Percentiles rank a stretch among this genome's conserved stretches.
Conservation (phyloP, 2,329 filamentous ascomycete species). For the Neopestalotiopsis clavispora region DNA sequence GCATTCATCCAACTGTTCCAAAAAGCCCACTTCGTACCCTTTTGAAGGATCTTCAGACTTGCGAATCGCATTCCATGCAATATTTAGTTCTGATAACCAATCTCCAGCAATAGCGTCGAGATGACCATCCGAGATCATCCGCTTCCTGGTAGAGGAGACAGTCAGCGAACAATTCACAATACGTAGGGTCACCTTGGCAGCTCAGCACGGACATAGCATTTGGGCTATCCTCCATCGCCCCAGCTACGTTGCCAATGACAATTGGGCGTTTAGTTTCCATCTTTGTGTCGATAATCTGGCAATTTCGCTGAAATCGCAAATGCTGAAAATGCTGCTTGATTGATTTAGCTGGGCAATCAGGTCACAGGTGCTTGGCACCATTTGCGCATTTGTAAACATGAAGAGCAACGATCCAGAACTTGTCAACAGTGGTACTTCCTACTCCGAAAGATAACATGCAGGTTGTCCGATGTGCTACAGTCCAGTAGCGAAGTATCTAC, state of each 20-base stretch:
- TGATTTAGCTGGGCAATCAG: background rate
- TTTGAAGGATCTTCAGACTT: background rate
- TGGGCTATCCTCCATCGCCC: constrained; percentile 5
- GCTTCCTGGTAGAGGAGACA: background rate
- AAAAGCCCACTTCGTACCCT: constrained; percentile 3
- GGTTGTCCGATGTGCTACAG: background rate
- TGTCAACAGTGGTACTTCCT: background rate
- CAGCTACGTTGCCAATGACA: constrained; percentile 5
- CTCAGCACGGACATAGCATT: constrained; percentile 3
- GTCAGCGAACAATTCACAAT: background rate
- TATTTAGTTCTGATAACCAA: constrained; percentile 9
- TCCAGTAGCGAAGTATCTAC: background rate
- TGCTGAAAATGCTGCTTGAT: background rate
- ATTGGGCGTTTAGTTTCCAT: constrained; percentile 10
- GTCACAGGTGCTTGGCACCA: background rate
- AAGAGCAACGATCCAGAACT: background rate
- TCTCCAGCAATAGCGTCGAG: constrained; percentile 6
- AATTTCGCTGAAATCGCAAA: background rate
- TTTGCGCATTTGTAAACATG: background rate
- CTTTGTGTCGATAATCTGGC: background rate
- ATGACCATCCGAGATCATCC: constrained; percentile 3
- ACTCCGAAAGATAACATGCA: background rate
- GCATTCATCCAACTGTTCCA: constrained; percentile 1
- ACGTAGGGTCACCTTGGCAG: no score
- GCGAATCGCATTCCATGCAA: background rate